phyloP scores from a whole-genome alignment of 345 rosid species.

The Citrus cavaleriei region DNA sequence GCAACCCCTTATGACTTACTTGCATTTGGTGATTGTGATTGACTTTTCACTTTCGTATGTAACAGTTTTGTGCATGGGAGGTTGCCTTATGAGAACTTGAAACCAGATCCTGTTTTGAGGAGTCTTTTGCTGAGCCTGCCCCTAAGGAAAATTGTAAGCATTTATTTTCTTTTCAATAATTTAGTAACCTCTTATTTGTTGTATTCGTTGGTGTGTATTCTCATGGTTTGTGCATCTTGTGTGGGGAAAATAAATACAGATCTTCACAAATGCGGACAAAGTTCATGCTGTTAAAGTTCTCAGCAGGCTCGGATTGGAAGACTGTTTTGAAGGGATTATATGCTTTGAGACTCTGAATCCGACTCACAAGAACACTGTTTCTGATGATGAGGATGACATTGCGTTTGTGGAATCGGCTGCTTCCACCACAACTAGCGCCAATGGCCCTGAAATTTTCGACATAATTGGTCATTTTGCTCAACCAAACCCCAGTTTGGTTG shows the following conservation, averaged over 20 bases:
- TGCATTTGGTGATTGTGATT: not conserved
- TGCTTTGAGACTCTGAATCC: constrained; percentile 92
- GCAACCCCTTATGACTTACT: not conserved
- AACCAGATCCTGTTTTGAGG: constrained; percentile 79
- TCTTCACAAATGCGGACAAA: constrained; percentile 89
- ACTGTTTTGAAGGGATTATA: constrained; percentile 89
- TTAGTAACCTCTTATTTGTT: not conserved
- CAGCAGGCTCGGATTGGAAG: constrained; percentile 73
- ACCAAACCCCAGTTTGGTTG: constrained; percentile 25
- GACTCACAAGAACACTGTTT: constrained; percentile 32
- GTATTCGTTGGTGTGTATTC: not conserved
- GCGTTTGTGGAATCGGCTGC: constrained; percentile 36
- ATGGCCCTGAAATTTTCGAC: constrained; percentile 46
- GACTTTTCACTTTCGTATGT: constrained; percentile 5
- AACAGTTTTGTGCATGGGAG: constrained; percentile 82
- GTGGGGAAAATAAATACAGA: constrained; percentile 28
- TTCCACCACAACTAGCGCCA: not conserved
- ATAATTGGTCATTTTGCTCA: constrained; percentile 50
- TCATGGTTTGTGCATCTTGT: not conserved
- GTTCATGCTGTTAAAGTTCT: constrained; percentile 69
- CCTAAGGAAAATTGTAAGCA: constrained; percentile 73
- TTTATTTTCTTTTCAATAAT: not conserved
- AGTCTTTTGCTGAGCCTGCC: constrained; percentile 76
- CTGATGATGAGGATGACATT: constrained; percentile 49
- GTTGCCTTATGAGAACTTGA: constrained; percentile 83